phyloP scores from a whole-genome alignment of 306 rosid genomes.

The Inga leiocalycina region DNA sequence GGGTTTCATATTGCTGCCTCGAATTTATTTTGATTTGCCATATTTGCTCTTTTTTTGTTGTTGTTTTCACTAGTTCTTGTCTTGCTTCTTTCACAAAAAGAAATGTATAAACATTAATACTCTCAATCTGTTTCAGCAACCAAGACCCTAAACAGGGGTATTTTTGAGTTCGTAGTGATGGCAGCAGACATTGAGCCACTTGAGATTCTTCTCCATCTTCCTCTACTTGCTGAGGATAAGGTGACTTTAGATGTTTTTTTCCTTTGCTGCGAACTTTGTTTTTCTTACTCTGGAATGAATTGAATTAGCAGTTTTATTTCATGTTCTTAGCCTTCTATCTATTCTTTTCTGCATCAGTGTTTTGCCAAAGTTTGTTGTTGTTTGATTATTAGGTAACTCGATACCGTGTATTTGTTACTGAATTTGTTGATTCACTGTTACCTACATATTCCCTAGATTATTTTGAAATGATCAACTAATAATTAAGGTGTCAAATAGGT shows the following conservation, averaged over 20 bases:
- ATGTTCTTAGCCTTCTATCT: not conserved
- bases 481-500: not conserved
- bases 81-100: not conserved
- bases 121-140: constrained; percentile 61
- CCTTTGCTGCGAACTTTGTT: not conserved
- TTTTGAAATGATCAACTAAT: not conserved
- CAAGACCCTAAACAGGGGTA: constrained; percentile 85
- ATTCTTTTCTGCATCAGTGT: not conserved
- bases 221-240: constrained; percentile 89
- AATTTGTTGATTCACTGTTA: not conserved
- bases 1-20: not conserved
- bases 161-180: constrained; percentile 89
- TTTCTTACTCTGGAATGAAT: not conserved
- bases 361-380: not conserved
- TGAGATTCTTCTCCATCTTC: constrained; percentile 93
- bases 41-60: not conserved
- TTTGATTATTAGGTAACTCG: not conserved
- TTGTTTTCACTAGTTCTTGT: not conserved
- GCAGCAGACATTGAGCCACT: constrained; percentile 89
- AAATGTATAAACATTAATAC: not conserved
- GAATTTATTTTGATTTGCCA: not conserved
- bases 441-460: not conserved
- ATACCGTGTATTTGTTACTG: not conserved
- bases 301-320: not conserved
- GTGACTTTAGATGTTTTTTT: constrained; percentile 28